A percentile compares a stretch with the other conserved stretches of the same genome.
These are phyloP conservation scores for Colletotrichum viniferum DNA, from an alignment of 2,329 filamentous ascomycete genomes.

Conservation along the genomic window DNA sequence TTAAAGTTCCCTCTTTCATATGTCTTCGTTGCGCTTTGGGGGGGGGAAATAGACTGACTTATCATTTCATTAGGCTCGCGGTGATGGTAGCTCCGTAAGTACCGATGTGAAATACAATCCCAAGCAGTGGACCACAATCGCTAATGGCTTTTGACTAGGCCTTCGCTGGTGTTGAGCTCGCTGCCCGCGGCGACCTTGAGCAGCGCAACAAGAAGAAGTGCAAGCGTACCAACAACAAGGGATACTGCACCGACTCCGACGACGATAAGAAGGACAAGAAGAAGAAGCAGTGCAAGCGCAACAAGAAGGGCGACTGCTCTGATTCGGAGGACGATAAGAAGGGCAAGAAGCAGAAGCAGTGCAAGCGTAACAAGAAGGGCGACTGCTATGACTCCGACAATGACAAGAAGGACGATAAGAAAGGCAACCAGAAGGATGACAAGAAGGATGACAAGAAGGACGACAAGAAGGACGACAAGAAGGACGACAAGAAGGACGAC, in stretches of 20 bases:
- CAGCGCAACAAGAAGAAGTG: constrained; percentile 11
- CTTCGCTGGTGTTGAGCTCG: not conserved
- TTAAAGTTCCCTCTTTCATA: not conserved
- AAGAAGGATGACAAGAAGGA: not conserved
- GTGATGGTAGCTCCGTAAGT: not conserved
- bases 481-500: not conserved
- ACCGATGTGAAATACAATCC: not conserved
- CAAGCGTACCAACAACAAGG: constrained; percentile 9
- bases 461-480: not conserved
- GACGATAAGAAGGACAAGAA: not conserved
- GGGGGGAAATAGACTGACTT: not conserved
- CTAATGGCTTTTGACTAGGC: not conserved
- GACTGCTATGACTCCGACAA: not conserved
- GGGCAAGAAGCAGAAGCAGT: not conserved
- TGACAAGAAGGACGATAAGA: not conserved
- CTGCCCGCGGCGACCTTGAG: not conserved
- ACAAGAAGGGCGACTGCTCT: constrained; percentile 11
- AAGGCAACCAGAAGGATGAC: not conserved
- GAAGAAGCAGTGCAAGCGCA: constrained; percentile 17
- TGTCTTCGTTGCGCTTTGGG: not conserved
- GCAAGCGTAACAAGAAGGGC: constrained; percentile 14
- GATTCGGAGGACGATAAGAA: not conserved
- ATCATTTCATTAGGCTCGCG: not conserved
- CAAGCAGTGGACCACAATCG: not conserved
- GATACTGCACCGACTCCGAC: constrained; percentile 1